A percentile compares a stretch with the other conserved stretches of the same genome.
Conservation (phyloP, 148 eudicot species). For the Suaeda aralocaspica region DNA sequence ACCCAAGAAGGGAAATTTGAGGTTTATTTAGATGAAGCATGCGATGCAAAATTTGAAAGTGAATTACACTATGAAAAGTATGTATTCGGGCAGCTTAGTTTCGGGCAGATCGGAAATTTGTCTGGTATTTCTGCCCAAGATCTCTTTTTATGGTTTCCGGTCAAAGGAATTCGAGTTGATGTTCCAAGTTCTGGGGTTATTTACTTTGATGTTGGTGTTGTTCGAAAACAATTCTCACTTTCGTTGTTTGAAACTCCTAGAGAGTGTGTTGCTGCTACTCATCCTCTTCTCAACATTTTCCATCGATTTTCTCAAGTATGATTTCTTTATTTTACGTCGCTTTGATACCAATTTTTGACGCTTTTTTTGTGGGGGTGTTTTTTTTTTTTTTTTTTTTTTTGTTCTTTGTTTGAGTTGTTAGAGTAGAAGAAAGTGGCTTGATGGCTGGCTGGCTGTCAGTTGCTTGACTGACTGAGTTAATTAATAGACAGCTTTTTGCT, state of each 20-base stretch:
- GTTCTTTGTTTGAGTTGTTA: neutral
- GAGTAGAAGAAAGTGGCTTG: neutral
- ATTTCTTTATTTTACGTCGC: too few relatives aligned
- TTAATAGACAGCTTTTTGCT: slow-evolving; percentile 11
- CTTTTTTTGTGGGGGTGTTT: too few relatives aligned
- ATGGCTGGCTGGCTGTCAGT: too few relatives aligned
- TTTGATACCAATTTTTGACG: too few relatives aligned
- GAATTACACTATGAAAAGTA: slow-evolving; percentile 60
- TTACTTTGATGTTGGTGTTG: slow-evolving; percentile 93
- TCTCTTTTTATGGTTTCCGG: slow-evolving; percentile 75
- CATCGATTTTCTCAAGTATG: slow-evolving; percentile 31
- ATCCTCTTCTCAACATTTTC: too few relatives aligned
- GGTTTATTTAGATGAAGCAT: slow-evolving; percentile 54
- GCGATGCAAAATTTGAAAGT: slow-evolving; percentile 68
- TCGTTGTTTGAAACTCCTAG: slow-evolving; percentile 71
- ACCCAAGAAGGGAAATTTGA: slow-evolving; percentile 46
- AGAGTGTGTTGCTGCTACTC: slow-evolving; percentile 51
- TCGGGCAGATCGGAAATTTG: slow-evolving; percentile 53
- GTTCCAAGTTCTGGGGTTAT: slow-evolving; percentile 78
- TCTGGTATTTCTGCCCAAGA: slow-evolving; percentile 75
- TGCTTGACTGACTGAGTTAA: neutral
- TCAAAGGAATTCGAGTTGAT: slow-evolving; percentile 74
- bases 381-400: too few relatives aligned
- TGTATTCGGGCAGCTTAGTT: slow-evolving; percentile 50
- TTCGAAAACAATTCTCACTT: slow-evolving; percentile 67